Evolutionary conservation across 257 asterid genomes (phyloP).

Genomic region (Nicotiana benthamiana): DNA sequence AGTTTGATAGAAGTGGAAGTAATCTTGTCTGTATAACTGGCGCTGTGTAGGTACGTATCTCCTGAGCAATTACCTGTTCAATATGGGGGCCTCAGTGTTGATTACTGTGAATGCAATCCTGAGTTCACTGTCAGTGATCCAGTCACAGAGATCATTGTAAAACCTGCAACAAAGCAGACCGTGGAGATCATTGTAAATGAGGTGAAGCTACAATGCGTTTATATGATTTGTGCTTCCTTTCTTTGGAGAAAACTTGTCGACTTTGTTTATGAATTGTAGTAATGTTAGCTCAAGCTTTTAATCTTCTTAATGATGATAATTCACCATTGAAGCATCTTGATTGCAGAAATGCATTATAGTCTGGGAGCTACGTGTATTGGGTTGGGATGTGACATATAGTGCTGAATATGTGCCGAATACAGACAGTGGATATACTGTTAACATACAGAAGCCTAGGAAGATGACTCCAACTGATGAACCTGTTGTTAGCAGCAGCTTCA

Average conservation of each 20-base stretch:
- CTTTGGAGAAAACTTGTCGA: background rate
- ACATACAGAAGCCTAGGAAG: slow-evolving; percentile 66
- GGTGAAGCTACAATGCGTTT: slow-evolving; percentile 33
- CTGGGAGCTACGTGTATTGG: slow-evolving; percentile 92
- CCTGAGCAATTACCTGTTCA: slow-evolving; percentile 85
- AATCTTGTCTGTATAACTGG: slow-evolving; percentile 6
- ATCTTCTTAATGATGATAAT: background rate
- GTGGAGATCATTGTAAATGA: slow-evolving; percentile 83
- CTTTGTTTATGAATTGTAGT: background rate
- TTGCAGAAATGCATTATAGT: slow-evolving; percentile 63
- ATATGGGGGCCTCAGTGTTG: slow-evolving; percentile 84
- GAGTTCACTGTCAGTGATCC: slow-evolving; percentile 77
- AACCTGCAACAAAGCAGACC: slow-evolving; percentile 79
- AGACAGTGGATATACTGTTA: slow-evolving; percentile 48
- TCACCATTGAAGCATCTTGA: background rate
- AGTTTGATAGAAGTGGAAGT: background rate
- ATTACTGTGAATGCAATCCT: slow-evolving; percentile 84
- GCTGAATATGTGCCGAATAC: slow-evolving; percentile 67
- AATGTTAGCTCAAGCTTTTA: background rate
- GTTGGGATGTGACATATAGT: slow-evolving; percentile 90
- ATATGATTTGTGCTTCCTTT: background rate
- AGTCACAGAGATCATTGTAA: slow-evolving; percentile 58
- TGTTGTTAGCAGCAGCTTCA: slow-evolving; percentile 47
- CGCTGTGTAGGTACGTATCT: slow-evolving; percentile 42
- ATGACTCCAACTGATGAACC: slow-evolving; percentile 60